These are phyloP conservation scores for Atkinsonella texensis DNA, from an alignment of 2,329 filamentous ascomycete species.

Conservation along the genomic window DNA sequence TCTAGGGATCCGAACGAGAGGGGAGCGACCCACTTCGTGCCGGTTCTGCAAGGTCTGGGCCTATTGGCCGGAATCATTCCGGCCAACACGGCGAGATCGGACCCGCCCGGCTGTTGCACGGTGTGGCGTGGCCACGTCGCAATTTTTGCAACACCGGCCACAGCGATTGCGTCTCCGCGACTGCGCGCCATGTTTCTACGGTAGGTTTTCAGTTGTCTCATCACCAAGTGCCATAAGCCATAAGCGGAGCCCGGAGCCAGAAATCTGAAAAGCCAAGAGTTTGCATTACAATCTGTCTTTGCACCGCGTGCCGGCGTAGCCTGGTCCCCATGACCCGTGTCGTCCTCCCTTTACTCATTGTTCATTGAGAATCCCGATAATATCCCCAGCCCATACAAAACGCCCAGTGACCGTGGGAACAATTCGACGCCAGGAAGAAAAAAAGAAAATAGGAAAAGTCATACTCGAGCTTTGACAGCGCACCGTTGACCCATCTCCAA, in stretches of 20 bases:
- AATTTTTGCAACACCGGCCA: no score
- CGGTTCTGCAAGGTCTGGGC: slow-evolving; percentile 15
- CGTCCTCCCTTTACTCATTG: background rate
- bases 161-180: no score
- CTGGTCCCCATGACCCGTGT: background rate
- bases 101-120: slow-evolving; percentile 11
- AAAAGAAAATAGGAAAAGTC: background rate
- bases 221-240: no score
- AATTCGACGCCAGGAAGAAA: background rate
- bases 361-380: no score
- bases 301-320: background rate
- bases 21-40: slow-evolving; percentile 9
- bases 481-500: background rate
- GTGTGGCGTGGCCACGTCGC: no score
- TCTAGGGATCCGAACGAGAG: no score
- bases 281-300: background rate
- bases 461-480: background rate
- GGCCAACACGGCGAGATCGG: slow-evolving; percentile 19
- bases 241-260: no score
- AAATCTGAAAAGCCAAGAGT: background rate
- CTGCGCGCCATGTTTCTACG: background rate
- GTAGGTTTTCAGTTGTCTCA: no score
- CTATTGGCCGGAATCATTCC: slow-evolving; percentile 22
- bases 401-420: no score
- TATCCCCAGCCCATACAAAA: no score